Conservation (phyloP, 495 filamentous ascomycete species). For the Tuber brumale region DNA sequence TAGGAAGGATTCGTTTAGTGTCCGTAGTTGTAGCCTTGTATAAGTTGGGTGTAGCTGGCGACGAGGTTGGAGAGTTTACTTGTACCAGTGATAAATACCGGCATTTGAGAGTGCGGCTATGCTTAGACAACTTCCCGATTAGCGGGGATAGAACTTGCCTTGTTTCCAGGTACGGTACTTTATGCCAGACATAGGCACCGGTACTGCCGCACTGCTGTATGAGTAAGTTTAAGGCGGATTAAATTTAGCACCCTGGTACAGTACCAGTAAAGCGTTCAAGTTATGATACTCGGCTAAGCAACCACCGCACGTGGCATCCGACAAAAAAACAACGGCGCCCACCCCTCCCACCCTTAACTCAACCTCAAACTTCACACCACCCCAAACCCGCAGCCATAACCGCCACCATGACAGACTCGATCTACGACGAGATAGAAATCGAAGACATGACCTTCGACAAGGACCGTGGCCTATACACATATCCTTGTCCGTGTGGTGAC, state of each 20-base stretch:
- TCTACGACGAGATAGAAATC: conserved; percentile 99
- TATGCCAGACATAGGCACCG: too few relatives aligned
- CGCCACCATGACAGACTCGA: conserved; percentile 60
- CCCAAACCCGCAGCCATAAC: background rate
- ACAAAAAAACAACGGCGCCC: background rate
- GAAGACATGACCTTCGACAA: conserved; percentile 96
- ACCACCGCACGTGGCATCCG: background rate
- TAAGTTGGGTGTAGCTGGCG: background rate
- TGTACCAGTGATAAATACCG: too few relatives aligned
- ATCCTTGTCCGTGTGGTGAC: conserved; percentile 95
- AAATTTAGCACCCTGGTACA: too few relatives aligned
- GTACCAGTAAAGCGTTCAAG: too few relatives aligned
- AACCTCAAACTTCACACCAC: background rate
- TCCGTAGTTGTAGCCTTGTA: background rate
- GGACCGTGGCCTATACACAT: conserved; percentile 78
- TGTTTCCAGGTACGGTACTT: too few relatives aligned
- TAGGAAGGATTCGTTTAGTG: too few relatives aligned
- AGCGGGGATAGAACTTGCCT: too few relatives aligned
- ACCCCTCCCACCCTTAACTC: background rate
- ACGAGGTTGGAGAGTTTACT: background rate
- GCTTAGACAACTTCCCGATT: too few relatives aligned
- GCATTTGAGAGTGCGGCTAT: too few relatives aligned
- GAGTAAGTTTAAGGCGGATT: too few relatives aligned
- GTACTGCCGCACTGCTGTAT: too few relatives aligned
- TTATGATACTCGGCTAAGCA: too few relatives aligned